A percentile compares a stretch with the other conserved stretches of the same genome.
Evolutionary conservation across 108 stramenopile genomes (phyloP).

Genomic region (Nannochloropsis oceanica): DNA sequence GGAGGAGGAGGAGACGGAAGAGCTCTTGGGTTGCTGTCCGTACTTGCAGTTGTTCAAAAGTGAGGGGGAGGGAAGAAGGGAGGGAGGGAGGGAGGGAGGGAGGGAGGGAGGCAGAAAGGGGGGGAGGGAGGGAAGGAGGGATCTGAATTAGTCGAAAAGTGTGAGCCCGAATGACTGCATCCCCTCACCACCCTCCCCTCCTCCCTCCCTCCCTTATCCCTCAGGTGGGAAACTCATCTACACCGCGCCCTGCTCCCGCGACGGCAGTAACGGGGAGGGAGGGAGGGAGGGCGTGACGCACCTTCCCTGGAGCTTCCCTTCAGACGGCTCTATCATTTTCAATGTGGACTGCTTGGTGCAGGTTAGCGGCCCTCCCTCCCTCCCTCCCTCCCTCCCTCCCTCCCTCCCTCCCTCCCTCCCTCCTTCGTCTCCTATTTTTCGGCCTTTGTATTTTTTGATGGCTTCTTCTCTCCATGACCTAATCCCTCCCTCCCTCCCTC

Average conservation of each 20-base stretch:
- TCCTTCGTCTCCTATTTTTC: neutral
- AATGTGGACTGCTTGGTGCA: neutral
- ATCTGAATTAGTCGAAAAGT: neutral
- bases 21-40: constrained; percentile 63
- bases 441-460: no score
- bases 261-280: neutral
- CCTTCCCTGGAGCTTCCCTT: neutral
- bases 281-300: no score
- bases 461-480: no score
- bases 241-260: constrained; percentile 5
- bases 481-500: no score
- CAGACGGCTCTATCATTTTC: neutral
- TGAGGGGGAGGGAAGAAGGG: constrained; percentile 27
- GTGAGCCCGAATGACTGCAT: constrained; percentile 13
- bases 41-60: constrained; percentile 88
- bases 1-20: constrained; percentile 27
- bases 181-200: neutral
- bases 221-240: neutral
- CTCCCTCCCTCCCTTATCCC: neutral
- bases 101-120: neutral
- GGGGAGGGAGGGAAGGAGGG: neutral
- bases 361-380: neutral
- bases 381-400: neutral
- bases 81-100: neutral
- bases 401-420: neutral